Base-by-base conservation (phyloP, 1,139 yeast genomes). In the Suhomyces choctaworum region DNA sequence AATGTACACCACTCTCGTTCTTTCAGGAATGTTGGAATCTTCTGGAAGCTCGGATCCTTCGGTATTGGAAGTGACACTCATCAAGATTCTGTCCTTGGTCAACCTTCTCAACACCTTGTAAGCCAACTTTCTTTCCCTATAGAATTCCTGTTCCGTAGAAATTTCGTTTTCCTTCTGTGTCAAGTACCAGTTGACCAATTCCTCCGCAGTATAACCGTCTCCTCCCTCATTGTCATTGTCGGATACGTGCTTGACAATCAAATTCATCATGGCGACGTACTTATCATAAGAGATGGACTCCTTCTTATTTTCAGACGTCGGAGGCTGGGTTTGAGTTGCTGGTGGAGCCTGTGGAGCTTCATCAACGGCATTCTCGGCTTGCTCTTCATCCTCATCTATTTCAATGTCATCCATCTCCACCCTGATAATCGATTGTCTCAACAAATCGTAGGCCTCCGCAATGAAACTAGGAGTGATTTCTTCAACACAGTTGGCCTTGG, bases 401-500 rank as follows among this genome's bases (percentile, higher is more conserved):
- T 87, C 95, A 27, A 94, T 76, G 58, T 92, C 98, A 50, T 92
- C 98, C 63, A 85, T 85, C 56, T 92, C 97, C 29, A 92, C 97
- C 47, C 95, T 80, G 47, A 92, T 88, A 43, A 92, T 90, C 28
- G 96, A 86, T 62, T 88, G 96, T 53, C 95, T 80, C 50, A 92
- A 71, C 42, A 92, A 69, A 51, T 86, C 94, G 59, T 85, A 90
- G 0, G 98, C 98, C 57, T 94, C 98, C 3, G 90, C 85, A 27
- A 92, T 97, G 59, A 89, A 86, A 26, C 78, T 75, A 16, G 95
- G 89, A 0, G 94, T 82, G 41, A 94, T 87, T 41, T 79, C 87
- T 47, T 87, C 94, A 8, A 92, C 85, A 64, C 98, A 92, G 60
- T 92, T 92, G 25, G 98, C 97, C 49, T 96, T 77, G 1, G 98